A percentile compares a stretch with the other conserved stretches of the same genome.
These are phyloP conservation scores for Gamarada debralockiae DNA, from an alignment of 495 filamentous ascomycete genomes.

Conservation along the genomic window DNA sequence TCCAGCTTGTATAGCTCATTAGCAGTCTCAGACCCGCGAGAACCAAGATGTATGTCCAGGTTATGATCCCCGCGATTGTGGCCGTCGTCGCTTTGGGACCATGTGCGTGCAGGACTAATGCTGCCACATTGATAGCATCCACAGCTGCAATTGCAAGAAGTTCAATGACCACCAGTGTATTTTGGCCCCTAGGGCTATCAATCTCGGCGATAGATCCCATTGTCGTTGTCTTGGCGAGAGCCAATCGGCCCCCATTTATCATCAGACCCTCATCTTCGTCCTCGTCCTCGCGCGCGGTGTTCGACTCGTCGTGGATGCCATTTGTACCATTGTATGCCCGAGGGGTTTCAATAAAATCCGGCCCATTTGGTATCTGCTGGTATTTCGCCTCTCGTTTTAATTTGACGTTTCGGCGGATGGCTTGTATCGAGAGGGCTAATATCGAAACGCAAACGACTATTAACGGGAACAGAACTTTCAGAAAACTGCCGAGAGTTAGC, in stretches of 20 bases:
- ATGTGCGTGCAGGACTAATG: slow-evolving; percentile 51
- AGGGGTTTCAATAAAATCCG: slow-evolving; percentile 9
- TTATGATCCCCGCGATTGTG: slow-evolving; percentile 58
- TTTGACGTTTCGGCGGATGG: slow-evolving; percentile 40
- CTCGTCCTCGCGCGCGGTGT: slow-evolving; percentile 32
- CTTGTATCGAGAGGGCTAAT: slow-evolving; percentile 55
- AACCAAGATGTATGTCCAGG: slow-evolving; percentile 79
- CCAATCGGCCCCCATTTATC: slow-evolving; percentile 49
- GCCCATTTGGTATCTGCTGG: slow-evolving; percentile 38
- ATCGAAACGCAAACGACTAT: slow-evolving; percentile 65
- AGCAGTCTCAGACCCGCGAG: slow-evolving; percentile 71
- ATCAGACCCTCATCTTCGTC: slow-evolving; percentile 65
- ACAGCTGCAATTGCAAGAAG: slow-evolving; percentile 67
- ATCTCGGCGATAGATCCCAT: slow-evolving; percentile 66
- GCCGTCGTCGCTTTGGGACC: slow-evolving; percentile 54
- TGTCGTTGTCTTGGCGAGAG: slow-evolving; percentile 58
- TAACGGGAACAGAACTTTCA: slow-evolving; percentile 81
- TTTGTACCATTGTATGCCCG: not conserved
- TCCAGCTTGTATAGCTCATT: slow-evolving; percentile 61
- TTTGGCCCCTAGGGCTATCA: slow-evolving; percentile 71
- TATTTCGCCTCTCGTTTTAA: slow-evolving; percentile 47
- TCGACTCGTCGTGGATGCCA: not conserved
- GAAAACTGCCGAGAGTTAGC: slow-evolving; percentile 53
- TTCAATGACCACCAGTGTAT: slow-evolving; percentile 66
- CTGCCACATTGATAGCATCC: slow-evolving; percentile 60